Percentiles rank a stretch among this genome's conserved stretches.
These are phyloP conservation scores for Pochonia chlamydosporia DNA, from an alignment of 2,329 filamentous ascomycete species.

Conservation along the genomic window DNA sequence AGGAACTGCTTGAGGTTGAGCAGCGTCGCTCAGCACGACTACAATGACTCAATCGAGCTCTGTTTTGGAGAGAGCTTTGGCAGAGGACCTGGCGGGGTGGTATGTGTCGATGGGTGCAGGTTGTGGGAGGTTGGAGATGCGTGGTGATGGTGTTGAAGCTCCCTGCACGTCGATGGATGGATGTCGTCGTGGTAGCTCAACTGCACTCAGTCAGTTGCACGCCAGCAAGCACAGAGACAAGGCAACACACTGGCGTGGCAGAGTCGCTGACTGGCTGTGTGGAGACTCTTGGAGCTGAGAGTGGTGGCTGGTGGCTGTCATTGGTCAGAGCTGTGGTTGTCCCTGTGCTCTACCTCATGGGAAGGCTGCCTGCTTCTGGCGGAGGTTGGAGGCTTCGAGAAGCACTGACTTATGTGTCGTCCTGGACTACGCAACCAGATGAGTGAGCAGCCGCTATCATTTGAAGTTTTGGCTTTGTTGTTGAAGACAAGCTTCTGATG, in stretches of 20 bases:
- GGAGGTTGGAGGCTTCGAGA: constrained; percentile 10
- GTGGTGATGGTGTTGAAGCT: constrained; percentile 2
- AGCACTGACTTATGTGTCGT: background rate
- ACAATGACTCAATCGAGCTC: background rate
- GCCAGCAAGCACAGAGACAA: constrained; percentile 6
- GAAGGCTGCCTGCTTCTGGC: constrained; percentile 2
- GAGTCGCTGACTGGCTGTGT: background rate
- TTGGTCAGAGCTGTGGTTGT: constrained; percentile 11
- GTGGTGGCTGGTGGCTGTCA: background rate
- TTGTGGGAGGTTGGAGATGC: constrained; percentile 10
- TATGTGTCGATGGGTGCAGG: background rate
- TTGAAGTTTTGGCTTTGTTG: too few relatives aligned
- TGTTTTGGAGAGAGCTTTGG: background rate
- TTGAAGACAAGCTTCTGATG: too few relatives aligned
- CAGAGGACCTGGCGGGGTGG: background rate
- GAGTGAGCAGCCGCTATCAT: too few relatives aligned
- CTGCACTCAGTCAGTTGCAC: too few relatives aligned
- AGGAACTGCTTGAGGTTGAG: background rate
- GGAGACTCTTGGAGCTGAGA: background rate
- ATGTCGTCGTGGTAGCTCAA: constrained; percentile 5
- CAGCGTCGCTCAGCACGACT: too few relatives aligned
- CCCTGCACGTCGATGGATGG: background rate
- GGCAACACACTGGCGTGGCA: constrained; percentile 22
- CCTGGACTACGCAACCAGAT: too few relatives aligned
- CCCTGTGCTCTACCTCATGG: constrained; percentile 3